phyloP scores from a whole-genome alignment of 2,329 filamentous ascomycete genomes.

The Aspergillus ochraceus region DNA sequence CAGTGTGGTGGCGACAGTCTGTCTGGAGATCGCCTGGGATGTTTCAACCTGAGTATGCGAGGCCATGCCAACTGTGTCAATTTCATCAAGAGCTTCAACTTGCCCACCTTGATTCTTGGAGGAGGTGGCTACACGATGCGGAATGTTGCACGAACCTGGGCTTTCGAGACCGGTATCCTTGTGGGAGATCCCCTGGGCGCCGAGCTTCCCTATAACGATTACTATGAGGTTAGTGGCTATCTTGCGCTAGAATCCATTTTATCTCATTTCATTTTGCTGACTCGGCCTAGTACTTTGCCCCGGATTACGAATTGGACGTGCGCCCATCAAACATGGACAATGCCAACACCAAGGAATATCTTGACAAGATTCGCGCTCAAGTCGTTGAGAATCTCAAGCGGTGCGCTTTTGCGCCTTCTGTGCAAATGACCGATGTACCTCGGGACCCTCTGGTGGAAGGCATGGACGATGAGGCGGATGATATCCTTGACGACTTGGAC shows the following conservation, averaged over 20 bases:
- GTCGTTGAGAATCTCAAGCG: constrained; percentile 67
- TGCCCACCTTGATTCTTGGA: constrained; percentile 65
- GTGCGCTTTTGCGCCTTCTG: constrained; percentile 62
- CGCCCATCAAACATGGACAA: constrained; percentile 73
- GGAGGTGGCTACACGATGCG: constrained; percentile 71
- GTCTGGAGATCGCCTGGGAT: constrained; percentile 66
- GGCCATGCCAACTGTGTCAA: constrained; percentile 70
- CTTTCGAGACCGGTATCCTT: constrained; percentile 72
- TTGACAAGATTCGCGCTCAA: constrained; percentile 66
- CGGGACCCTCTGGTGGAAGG: constrained; percentile 54
- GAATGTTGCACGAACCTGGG: constrained; percentile 63
- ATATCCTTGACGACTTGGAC: constrained; percentile 68
- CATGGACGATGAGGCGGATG: constrained; percentile 66
- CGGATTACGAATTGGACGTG: constrained; percentile 69
- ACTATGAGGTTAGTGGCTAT: constrained; percentile 65
- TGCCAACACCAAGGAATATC: constrained; percentile 66
- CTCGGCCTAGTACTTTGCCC: constrained; percentile 61
- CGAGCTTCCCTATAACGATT: constrained; percentile 93
- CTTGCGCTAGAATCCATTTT: not conserved
- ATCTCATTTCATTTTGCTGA: constrained; percentile 22
- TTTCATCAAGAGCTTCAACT: constrained; percentile 66
- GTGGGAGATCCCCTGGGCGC: constrained; percentile 79
- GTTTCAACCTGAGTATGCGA: constrained; percentile 70
- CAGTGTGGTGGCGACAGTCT: constrained; percentile 69
- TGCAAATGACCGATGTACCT: constrained; percentile 65